phyloP scores from a whole-genome alignment of 176 grass and related monocot genomes.

The Aegilops speltoides region DNA sequence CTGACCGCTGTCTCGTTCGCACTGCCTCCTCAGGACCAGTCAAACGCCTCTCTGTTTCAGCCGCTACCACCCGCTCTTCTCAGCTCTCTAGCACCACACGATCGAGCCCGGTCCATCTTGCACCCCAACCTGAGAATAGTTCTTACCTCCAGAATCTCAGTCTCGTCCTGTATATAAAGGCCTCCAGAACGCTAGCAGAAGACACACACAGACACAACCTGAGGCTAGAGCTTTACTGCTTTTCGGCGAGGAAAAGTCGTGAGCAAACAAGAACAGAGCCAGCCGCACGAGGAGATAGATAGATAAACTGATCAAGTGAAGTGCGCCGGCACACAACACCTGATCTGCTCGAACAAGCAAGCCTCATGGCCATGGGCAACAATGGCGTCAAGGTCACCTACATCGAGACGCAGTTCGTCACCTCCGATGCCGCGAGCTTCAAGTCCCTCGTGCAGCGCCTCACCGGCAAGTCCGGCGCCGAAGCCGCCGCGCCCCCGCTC shows the following conservation, averaged over 20 bases:
- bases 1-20: background rate
- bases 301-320: background rate
- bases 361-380: conserved; percentile 1
- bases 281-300: background rate
- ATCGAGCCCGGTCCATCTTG: background rate
- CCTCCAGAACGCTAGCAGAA: background rate
- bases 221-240: background rate
- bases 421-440: conserved; percentile 40
- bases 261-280: background rate
- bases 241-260: background rate
- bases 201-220: background rate
- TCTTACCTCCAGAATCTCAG: background rate
- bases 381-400: conserved; percentile 41
- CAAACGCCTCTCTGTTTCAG: background rate
- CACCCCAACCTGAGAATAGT: background rate
- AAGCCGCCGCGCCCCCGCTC: background rate
- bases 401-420: conserved; percentile 61
- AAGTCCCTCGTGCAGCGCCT: conserved; percentile 61
- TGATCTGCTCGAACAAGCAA: background rate
- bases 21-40: background rate
- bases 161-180: background rate
- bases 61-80: background rate
- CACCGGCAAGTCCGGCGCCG: conserved; percentile 24
- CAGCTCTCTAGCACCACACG: background rate
- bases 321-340: too few relatives aligned